Percentiles rank a stretch among this genome's conserved stretches.
phyloP scores from a whole-genome alignment of 1,139 yeast species.

The Geotrichum klebahnii region DNA sequence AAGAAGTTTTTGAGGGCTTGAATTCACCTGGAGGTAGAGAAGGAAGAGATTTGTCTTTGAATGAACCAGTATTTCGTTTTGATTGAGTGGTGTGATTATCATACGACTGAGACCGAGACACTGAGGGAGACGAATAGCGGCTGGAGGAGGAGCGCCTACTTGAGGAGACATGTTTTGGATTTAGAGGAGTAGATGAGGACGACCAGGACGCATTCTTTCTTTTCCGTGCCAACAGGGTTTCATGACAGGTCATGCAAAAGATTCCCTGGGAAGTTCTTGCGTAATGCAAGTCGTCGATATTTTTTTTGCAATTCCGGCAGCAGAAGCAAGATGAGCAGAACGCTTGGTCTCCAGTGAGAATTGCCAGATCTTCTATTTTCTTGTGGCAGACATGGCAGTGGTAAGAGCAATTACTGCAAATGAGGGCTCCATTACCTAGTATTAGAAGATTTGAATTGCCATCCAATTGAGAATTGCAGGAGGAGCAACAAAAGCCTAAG shows the following conservation, averaged over 20 bases:
- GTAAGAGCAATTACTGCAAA: constrained; percentile 88
- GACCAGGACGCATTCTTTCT: constrained; percentile 19
- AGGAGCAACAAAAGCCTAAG: constrained; percentile 67
- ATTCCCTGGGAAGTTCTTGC: constrained; percentile 93
- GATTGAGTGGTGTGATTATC: not conserved
- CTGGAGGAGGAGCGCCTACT: not conserved
- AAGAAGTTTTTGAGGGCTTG: constrained; percentile 1
- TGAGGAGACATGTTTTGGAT: too few species aligned
- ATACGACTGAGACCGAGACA: constrained; percentile 11
- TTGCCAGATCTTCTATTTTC: constrained; percentile 93
- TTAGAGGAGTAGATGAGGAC: constrained; percentile 12
- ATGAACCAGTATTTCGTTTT: constrained; percentile 5
- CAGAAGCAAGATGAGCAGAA: constrained; percentile 88
- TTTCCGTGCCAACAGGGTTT: constrained; percentile 69
- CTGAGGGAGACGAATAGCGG: not conserved
- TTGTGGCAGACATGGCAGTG: constrained; percentile 82
- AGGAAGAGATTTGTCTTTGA: constrained; percentile 33
- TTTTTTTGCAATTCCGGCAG: constrained; percentile 83
- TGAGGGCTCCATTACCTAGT: constrained; percentile 84
- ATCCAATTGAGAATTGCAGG: constrained; percentile 71
- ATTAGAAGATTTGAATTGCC: constrained; percentile 87
- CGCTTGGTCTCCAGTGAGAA: constrained; percentile 88
- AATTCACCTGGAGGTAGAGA: constrained; percentile 27
- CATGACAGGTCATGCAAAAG: constrained; percentile 92
- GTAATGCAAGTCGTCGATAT: constrained; percentile 83